phyloP scores from a whole-genome alignment of 129 eudicot species.

The Arctium lappa region DNA sequence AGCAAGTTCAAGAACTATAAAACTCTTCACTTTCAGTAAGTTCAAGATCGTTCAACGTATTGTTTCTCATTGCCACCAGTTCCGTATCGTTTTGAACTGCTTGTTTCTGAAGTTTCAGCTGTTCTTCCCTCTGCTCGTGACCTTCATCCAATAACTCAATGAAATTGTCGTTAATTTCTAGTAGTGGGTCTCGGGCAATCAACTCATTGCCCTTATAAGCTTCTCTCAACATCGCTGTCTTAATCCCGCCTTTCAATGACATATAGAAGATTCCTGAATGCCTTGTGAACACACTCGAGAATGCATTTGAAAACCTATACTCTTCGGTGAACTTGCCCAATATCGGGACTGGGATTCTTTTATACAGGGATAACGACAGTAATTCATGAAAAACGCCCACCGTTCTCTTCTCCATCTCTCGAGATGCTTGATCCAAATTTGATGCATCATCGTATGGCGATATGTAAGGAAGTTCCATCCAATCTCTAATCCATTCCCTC shows the following conservation, averaged over 20 bases:
- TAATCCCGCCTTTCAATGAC: slow-evolving; percentile 83
- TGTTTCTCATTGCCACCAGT: slow-evolving; percentile 27
- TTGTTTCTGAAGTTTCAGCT: slow-evolving; percentile 41
- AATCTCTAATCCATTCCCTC: slow-evolving; percentile 93
- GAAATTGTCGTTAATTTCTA: slow-evolving; percentile 62
- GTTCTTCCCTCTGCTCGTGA: slow-evolving; percentile 40
- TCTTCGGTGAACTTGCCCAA: slow-evolving; percentile 86
- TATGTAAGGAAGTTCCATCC: slow-evolving; percentile 79
- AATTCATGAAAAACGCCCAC: slow-evolving; percentile 83
- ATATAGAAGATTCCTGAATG: slow-evolving; percentile 81
- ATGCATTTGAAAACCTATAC: slow-evolving; percentile 78
- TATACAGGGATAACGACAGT: slow-evolving; percentile 69
- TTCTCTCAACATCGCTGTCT: slow-evolving; percentile 87
- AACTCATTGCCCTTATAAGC: slow-evolving; percentile 68
- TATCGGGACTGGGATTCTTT: slow-evolving; percentile 70
- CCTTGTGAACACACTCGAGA: slow-evolving; percentile 77
- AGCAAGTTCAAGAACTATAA: slow-evolving; percentile 14
- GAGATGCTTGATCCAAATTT: slow-evolving; percentile 54
- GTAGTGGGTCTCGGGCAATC: slow-evolving; percentile 70
- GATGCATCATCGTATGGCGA: slow-evolving; percentile 75
- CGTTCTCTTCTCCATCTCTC: slow-evolving; percentile 88
- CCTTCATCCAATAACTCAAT: slow-evolving; percentile 69
- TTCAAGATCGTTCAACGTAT: slow-evolving; percentile 14
- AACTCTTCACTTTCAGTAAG: slow-evolving; percentile 22
- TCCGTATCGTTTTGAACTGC: slow-evolving; percentile 44